A percentile compares a stretch with the other conserved stretches of the same genome.
These are phyloP conservation scores for Turnera subulata DNA, from an alignment of 345 rosid species.

Conservation along the genomic window DNA sequence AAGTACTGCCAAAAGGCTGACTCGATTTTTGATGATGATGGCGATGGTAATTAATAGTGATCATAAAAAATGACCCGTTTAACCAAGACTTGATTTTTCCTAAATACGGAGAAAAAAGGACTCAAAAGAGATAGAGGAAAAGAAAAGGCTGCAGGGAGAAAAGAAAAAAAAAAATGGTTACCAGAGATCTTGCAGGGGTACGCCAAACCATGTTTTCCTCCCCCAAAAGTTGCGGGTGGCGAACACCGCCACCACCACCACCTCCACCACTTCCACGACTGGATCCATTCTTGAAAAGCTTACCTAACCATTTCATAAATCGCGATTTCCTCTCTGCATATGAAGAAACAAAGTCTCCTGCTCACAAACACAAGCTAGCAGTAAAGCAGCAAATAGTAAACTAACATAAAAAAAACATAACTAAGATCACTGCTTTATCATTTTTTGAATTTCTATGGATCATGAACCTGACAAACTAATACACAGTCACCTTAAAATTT, in stretches of 20 bases:
- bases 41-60: no score
- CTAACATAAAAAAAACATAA: background rate
- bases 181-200: constrained; percentile 59
- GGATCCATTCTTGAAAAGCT: constrained; percentile 63
- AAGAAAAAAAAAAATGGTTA: constrained; percentile 19
- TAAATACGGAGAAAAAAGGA: no score
- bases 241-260: constrained; percentile 4
- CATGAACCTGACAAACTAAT: no score
- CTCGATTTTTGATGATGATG: no score
- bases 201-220: constrained; percentile 79
- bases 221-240: constrained; percentile 61
- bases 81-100: no score
- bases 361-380: constrained; percentile 15
- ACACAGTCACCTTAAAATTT: no score
- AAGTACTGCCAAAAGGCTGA: no score
- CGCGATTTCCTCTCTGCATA: constrained; percentile 74
- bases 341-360: constrained; percentile 75
- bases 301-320: constrained; percentile 89
- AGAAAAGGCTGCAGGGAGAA: background rate
- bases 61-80: no score
- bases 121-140: no score
- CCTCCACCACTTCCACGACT: constrained; percentile 31
- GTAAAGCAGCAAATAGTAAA: background rate
- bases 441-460: no score
- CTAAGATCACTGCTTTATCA: no score